Base-by-base conservation (phyloP, 305 asterid species). In the Fraxinus dipetala region DNA sequence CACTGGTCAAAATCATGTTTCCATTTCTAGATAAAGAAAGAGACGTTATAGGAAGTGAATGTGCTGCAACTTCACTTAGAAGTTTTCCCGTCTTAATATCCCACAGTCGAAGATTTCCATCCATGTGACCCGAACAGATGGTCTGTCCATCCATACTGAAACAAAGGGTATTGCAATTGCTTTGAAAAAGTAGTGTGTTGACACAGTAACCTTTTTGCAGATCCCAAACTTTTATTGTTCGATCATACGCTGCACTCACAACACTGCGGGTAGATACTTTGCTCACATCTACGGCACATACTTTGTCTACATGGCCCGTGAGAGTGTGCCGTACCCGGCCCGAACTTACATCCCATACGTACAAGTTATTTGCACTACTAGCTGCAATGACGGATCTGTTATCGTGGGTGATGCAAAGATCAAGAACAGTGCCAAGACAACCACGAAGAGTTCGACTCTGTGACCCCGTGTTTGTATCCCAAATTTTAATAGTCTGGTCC, bases 181-280 rank as follows among this genome's bases (percentile, higher is more conserved):
- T 95, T 83, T 86, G 95, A 84, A 88, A 95, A 20, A 94, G 79
- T 75, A 94, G 89, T 6, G 98, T 94, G 79, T 90, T 95, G 14
- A 85, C 90, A 78, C 97, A 92, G 79, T 91, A 95, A 72, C 99
- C 99, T 70, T 87, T 94, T 85, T 90, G 92, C 84, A 95, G 92
- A 87, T 95, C 98, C 99, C 99, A 95, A 54, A 95, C 91, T 87
- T 95, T 95, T 31, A 95, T 95, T 0, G 99, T 95, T 26, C 97
- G 95, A 78, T 95, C 99, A 88, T 95, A 92, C 13, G 97, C 97
- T 61, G 99, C 92, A 80, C 98, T 95, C 56, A 90, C 95, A 10
- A 92, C 93, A 81, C 84, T 83, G 26, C 97, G 97, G 36, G 85
- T 89, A 1, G 99, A 94, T 78, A 91, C 86, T 86, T 88, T 91